Percentiles rank a stretch among this genome's conserved stretches.
These are phyloP conservation scores for Tetrahymena malaccensis DNA, from an alignment of 73 alveolate species.

Conservation along the genomic window DNA sequence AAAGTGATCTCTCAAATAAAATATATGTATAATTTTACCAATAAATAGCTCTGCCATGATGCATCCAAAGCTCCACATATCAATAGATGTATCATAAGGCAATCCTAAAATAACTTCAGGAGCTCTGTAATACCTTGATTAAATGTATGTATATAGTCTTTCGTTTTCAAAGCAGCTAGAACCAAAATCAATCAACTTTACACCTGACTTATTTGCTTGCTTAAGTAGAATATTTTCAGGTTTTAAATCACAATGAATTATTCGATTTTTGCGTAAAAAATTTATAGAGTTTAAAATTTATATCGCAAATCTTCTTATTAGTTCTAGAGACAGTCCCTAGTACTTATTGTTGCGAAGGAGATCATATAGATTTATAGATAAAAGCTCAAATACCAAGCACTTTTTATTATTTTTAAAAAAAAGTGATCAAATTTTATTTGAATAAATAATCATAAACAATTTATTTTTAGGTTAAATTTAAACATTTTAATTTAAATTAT, in stretches of 20 bases:
- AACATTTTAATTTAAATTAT: neutral
- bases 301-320: conserved; percentile 85
- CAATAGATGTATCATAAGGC: conserved; percentile 57
- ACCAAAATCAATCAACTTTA: conserved; percentile 72
- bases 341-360: conserved; percentile 68
- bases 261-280: conserved; percentile 45
- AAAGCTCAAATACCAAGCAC: conserved; percentile 58
- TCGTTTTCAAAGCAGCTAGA: conserved; percentile 59
- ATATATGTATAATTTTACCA: conserved; percentile 52
- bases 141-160: conserved; percentile 58
- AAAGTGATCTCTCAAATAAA: neutral
- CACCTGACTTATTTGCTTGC: conserved; percentile 49
- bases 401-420: conserved; percentile 27
- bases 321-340: conserved; percentile 68
- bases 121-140: conserved; percentile 64
- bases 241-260: conserved; percentile 82
- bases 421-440: neutral
- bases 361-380: conserved; percentile 77
- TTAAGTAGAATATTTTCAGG: conserved; percentile 85
- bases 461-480: too few species aligned
- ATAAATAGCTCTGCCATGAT: conserved; percentile 65
- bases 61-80: conserved; percentile 79
- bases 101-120: conserved; percentile 73
- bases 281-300: conserved; percentile 59
- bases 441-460: too few species aligned